Evolutionary conservation across 139 green algal species (phyloP).

Genomic region (Pleodorina starrii): DNA sequence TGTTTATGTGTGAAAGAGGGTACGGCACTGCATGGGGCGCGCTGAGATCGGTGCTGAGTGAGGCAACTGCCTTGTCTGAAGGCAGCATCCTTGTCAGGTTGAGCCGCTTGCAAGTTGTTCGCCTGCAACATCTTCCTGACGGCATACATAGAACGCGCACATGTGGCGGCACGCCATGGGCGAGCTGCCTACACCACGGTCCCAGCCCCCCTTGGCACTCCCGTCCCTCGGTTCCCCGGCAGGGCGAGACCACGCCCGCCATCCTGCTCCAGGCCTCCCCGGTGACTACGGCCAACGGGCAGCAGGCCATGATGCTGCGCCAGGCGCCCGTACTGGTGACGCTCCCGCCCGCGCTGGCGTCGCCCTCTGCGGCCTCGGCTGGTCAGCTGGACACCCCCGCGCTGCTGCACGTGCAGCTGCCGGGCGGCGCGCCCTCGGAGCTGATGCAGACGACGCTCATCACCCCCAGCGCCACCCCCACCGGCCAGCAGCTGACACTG

Average conservation of each 20-base stretch:
- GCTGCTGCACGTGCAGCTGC: constrained; percentile 42
- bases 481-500: constrained; percentile 13
- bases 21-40: too few species aligned
- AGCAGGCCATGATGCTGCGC: constrained; percentile 36
- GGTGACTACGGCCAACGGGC: constrained; percentile 12
- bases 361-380: neutral
- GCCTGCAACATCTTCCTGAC: too few species aligned
- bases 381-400: constrained; percentile 16
- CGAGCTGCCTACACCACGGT: too few species aligned
- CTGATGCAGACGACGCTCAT: constrained; percentile 30
- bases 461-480: neutral
- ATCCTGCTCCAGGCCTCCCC: constrained; percentile 44
- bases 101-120: too few species aligned
- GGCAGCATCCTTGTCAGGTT: too few species aligned
- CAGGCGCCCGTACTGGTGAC: constrained; percentile 38
- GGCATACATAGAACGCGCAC: too few species aligned
- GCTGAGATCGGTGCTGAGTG: too few species aligned
- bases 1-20: too few species aligned
- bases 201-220: too few species aligned
- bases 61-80: too few species aligned
- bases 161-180: too few species aligned
- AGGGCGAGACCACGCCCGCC: constrained; percentile 44
- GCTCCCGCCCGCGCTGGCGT: constrained; percentile 32
- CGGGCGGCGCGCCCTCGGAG: neutral
- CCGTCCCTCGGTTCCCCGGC: too few species aligned